Percentiles rank a stretch among this genome's conserved stretches.
These are phyloP conservation scores for Cornus kousa DNA, from an alignment of 148 eudicot genomes.

Conservation along the genomic window DNA sequence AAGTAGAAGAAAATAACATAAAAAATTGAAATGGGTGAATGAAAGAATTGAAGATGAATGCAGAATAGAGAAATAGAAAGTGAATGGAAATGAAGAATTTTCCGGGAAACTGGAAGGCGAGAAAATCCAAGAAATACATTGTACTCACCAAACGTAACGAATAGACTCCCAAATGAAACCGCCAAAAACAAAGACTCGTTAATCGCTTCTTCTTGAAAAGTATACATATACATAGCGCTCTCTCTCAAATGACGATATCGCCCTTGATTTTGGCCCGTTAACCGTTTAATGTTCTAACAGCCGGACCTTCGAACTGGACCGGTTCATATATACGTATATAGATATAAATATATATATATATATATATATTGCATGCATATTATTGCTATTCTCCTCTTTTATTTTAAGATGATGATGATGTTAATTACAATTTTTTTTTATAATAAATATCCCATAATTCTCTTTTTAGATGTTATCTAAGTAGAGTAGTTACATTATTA, in stretches of 20 bases:
- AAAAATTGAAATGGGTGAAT: not conserved
- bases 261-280: not conserved
- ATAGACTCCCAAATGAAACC: constrained; percentile 14
- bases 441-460: no score
- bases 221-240: not conserved
- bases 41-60: not conserved
- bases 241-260: not conserved
- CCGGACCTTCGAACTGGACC: not conserved
- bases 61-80: not conserved
- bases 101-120: not conserved
- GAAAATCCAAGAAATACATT: constrained; percentile 1
- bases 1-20: no score
- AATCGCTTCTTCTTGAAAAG: not conserved
- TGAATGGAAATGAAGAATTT: not conserved
- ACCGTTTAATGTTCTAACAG: not conserved
- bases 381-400: no score
- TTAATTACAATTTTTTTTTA: no score
- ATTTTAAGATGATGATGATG: no score
- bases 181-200: not conserved
- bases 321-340: no score
- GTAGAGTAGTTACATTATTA: no score
- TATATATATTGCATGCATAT: no score
- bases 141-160: not conserved
- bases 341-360: no score
- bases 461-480: no score